Evolutionary conservation across 169 alveolate species (phyloP), one percentile per base, ranked within the genome.

Genomic region (Eimeria maxima): DNA sequence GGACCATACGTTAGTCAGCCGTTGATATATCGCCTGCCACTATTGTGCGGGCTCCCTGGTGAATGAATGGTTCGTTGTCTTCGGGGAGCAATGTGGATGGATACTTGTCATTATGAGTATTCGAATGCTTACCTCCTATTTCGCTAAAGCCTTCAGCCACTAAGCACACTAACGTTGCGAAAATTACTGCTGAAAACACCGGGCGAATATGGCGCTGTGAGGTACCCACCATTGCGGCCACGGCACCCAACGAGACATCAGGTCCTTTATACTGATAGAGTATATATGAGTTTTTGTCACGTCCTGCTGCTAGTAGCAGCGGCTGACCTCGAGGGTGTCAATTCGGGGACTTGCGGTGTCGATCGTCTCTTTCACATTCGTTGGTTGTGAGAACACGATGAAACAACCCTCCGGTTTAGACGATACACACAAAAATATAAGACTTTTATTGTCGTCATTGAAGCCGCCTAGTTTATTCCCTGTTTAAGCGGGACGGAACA

Each of bases 141-240:
- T 60, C 76, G 53, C 44, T 83, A 7, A 83, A 55, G 29, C 91
- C 76, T 50, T 83, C 55, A 4, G 55, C 73, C 57, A 29, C 47
- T 7, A 83, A 33, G 55, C 69, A 33, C 57, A 33, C 57, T 55
- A 53, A 83, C 38, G 42, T 42, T 8, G 22, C 55, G 57, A 53
- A 4, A 33, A 60, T 38, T 16, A 55, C 73, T 27, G 91, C 44
- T 24, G 67, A 73, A 27, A 83, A 55, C 50, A 60, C 74, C 76
- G 53, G 20, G 11, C 14, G 57, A 78, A 45, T 38, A 42, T n/a
- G 47, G 69, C 65, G n/a, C 47, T 27, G 67, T 27, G 27, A 29
- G 65, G 88, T 45, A 22, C 67, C 69, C 88, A 78, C 69, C 88
- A 78, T 78, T 38, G 67, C 45, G 88, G 13, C 65, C 22, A 44